Evolutionary conservation across 108 stramenopile genomes (phyloP).

Genomic region (Conticribra weissflogii): DNA sequence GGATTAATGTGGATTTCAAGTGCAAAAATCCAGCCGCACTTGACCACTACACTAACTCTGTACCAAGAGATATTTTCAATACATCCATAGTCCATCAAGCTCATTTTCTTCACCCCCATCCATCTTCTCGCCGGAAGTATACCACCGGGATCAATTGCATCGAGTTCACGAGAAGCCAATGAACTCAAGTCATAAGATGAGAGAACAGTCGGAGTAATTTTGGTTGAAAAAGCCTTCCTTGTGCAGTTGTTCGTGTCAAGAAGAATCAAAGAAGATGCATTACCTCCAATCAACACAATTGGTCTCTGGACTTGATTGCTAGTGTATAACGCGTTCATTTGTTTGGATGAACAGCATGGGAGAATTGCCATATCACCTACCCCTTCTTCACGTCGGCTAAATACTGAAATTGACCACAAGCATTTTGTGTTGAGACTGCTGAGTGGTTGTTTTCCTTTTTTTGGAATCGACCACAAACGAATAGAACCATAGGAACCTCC

Average conservation of each 20-base stretch:
- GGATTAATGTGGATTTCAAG: conserved; percentile 22
- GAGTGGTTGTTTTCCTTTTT: conserved; percentile 9
- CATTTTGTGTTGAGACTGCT: conserved; percentile 27
- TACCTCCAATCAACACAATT: conserved; percentile 37
- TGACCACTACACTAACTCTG: conserved; percentile 31
- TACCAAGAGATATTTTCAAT: conserved; percentile 8
- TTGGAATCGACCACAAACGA: conserved; percentile 40
- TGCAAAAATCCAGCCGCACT: conserved; percentile 44
- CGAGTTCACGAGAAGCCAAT: conserved; percentile 26
- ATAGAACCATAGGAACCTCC: conserved; percentile 43
- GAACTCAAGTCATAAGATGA: conserved; percentile 36
- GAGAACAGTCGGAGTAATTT: conserved; percentile 35
- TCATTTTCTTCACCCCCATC: conserved; percentile 34
- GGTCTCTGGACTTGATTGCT: conserved; percentile 15
- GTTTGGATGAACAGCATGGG: neutral
- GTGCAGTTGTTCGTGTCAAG: conserved; percentile 46
- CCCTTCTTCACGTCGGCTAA: conserved; percentile 33
- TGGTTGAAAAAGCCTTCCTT: conserved; percentile 50
- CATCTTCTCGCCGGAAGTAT: conserved; percentile 37
- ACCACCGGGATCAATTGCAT: conserved; percentile 23
- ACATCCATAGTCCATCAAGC: conserved; percentile 23
- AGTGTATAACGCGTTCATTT: neutral
- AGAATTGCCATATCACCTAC: conserved; percentile 32
- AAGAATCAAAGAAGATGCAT: conserved; percentile 31
- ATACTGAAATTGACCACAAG: conserved; percentile 43